phyloP scores from a whole-genome alignment of 1,284 basidiomycete species.

The Afroboletus lepidellus region DNA sequence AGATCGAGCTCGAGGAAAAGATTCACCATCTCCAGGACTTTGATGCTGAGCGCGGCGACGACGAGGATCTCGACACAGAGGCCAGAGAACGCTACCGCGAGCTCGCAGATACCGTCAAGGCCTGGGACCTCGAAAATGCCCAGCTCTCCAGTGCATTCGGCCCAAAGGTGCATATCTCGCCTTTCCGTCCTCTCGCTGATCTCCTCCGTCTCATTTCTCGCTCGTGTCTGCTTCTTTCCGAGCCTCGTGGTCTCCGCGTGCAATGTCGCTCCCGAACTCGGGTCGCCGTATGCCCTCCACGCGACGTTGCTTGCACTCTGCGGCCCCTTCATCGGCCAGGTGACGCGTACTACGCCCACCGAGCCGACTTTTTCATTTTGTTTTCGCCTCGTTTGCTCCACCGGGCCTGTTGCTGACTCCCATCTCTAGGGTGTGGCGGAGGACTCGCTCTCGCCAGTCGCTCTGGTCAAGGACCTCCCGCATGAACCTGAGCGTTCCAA shows the following conservation, averaged over 20 bases:
- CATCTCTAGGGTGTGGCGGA: constrained; percentile 41
- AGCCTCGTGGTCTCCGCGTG: constrained; percentile 22
- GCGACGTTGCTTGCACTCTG: not conserved
- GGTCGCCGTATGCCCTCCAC: not conserved
- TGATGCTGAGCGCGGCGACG: constrained; percentile 57
- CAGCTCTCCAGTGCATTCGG: constrained; percentile 73
- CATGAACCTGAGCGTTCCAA: constrained; percentile 45
- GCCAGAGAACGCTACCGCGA: constrained; percentile 73
- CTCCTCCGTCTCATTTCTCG: constrained; percentile 4
- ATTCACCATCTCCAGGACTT: constrained; percentile 77
- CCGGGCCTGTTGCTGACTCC: constrained; percentile 12
- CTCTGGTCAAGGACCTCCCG: constrained; percentile 37
- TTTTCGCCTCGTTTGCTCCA: not conserved
- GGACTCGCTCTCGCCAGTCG: constrained; percentile 35
- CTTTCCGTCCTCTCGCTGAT: not conserved
- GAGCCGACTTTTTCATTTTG: not conserved
- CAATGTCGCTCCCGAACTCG: not conserved
- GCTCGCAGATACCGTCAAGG: constrained; percentile 71
- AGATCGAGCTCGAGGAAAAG: constrained; percentile 85
- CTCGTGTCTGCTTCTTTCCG: constrained; percentile 11
- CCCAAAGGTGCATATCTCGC: constrained; percentile 50
- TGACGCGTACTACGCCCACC: constrained; percentile 7
- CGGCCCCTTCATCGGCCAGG: not conserved
- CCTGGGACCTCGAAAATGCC: constrained; percentile 85
- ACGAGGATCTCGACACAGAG: constrained; percentile 61